These are phyloP conservation scores for Ustilago hordei DNA, from an alignment of 1,284 basidiomycete species.

Conservation along the genomic window DNA sequence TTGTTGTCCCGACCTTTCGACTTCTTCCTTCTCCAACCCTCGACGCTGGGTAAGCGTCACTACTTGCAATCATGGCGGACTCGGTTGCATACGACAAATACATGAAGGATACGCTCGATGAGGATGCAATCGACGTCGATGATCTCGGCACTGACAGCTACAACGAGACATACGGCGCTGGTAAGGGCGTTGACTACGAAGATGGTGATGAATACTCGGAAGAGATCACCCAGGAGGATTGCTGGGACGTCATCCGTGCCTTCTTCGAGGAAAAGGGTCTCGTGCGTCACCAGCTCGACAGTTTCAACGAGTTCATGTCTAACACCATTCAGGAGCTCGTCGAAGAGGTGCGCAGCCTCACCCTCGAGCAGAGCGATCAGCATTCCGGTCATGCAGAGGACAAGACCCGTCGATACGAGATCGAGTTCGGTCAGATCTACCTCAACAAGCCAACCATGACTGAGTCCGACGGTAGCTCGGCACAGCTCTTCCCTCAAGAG, in stretches of 20 bases:
- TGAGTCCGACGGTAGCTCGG: constrained; percentile 93
- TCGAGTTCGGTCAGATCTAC: constrained; percentile 97
- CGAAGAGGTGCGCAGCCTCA: constrained; percentile 92
- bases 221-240: constrained; percentile 68
- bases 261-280: constrained; percentile 98
- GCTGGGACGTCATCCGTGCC: constrained; percentile 78
- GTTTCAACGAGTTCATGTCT: constrained; percentile 98
- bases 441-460: constrained; percentile 93
- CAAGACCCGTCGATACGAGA: constrained; percentile 88
- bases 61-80: constrained; percentile 43
- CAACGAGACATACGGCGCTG: constrained; percentile 31
- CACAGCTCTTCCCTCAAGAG: constrained; percentile 96
- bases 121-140: constrained; percentile 45
- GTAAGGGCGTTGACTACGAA: constrained; percentile 39
- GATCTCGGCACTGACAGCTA: constrained; percentile 38
- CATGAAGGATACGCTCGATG: constrained; percentile 56
- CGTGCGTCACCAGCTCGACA: constrained; percentile 96
- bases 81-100: constrained; percentile 57
- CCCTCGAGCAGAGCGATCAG: constrained; percentile 94
- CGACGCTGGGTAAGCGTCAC: constrained; percentile 28
- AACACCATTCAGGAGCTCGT: constrained; percentile 99
- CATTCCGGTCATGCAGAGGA: constrained; percentile 76
- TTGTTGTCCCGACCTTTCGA: not conserved
- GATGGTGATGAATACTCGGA: constrained; percentile 58
- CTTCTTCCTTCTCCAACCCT: constrained; percentile 17